Conservation (phyloP, 2,329 filamentous ascomycete species). For the Aspergillus sojae region DNA sequence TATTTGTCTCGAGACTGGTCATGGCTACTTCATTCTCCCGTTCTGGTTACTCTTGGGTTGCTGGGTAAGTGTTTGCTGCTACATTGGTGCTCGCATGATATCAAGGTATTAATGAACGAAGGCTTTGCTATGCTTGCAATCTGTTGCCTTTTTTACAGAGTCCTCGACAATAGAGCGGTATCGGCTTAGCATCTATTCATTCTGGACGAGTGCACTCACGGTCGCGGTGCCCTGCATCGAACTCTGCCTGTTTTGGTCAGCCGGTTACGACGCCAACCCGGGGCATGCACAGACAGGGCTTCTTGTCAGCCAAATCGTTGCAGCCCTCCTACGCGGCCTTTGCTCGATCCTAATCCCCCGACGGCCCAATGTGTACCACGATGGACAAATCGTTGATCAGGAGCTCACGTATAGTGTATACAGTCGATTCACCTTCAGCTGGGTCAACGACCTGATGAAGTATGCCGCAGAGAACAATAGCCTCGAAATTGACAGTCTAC, state of each 20-base stretch:
- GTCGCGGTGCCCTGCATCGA: slow-evolving; percentile 25
- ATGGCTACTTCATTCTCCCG: slow-evolving; percentile 47
- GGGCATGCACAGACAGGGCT: slow-evolving; percentile 45
- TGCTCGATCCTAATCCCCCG: slow-evolving; percentile 62
- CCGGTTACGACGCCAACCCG: slow-evolving; percentile 13
- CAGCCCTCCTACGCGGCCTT: slow-evolving; percentile 32
- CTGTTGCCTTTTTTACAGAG: slow-evolving; percentile 37
- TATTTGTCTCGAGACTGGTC: slow-evolving; percentile 44
- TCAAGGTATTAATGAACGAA: slow-evolving; percentile 20
- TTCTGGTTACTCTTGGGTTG: slow-evolving; percentile 63
- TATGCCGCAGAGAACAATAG: slow-evolving; percentile 60
- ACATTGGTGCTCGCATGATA: neutral
- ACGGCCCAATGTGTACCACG: slow-evolving; percentile 66
- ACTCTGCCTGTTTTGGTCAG: slow-evolving; percentile 36
- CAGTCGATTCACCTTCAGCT: slow-evolving; percentile 66
- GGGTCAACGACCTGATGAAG: slow-evolving; percentile 60
- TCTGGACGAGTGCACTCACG: slow-evolving; percentile 32
- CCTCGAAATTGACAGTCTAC: slow-evolving; percentile 65
- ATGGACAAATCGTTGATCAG: slow-evolving; percentile 63
- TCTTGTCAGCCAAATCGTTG: slow-evolving; percentile 52
- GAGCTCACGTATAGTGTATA: slow-evolving; percentile 65
- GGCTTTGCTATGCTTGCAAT: slow-evolving; percentile 34
- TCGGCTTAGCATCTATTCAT: slow-evolving; percentile 32
- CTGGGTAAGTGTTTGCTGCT: slow-evolving; percentile 60
- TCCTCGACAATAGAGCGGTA: slow-evolving; percentile 37